A percentile compares a stretch with the other conserved stretches of the same genome.
Evolutionary conservation across 257 asterid species (phyloP).

Genomic region (Rubia yunnanensis): DNA sequence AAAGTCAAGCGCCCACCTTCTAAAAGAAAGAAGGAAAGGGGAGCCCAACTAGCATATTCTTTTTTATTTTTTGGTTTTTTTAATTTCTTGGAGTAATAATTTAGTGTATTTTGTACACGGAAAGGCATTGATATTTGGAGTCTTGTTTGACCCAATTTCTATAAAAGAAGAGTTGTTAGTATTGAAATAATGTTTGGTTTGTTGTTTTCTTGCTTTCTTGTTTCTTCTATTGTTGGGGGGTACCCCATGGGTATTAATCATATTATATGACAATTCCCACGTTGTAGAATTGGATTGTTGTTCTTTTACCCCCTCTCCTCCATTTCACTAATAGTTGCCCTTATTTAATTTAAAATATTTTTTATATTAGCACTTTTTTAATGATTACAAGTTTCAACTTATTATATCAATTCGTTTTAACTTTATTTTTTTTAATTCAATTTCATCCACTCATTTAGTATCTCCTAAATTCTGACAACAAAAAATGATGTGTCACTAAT

Average conservation of each 20-base stretch:
- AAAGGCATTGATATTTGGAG: conserved; percentile 1
- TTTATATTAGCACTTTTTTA: too few species aligned
- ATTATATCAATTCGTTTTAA: too few species aligned
- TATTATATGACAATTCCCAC: neutral
- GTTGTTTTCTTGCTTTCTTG: neutral
- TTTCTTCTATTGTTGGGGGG: neutral
- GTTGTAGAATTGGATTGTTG: neutral
- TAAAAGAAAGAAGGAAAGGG: conserved; percentile 6
- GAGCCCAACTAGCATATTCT: neutral
- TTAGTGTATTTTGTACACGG: neutral
- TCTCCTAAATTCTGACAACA: too few species aligned
- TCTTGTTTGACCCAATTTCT: conserved; percentile 10
- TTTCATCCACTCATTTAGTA: too few species aligned
- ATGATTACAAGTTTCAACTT: too few species aligned
- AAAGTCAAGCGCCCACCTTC: conserved; percentile 44
- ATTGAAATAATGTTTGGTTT: neutral
- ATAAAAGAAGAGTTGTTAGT: neutral
- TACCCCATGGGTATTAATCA: too few species aligned
- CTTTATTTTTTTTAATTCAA: too few species aligned
- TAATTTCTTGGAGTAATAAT: neutral
- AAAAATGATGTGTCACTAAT: too few species aligned
- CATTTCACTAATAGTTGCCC: too few species aligned
- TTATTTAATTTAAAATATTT: too few species aligned
- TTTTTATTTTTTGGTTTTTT: neutral
- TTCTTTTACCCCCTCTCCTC: too few species aligned